Percentiles rank a stretch among this genome's conserved stretches.
These are phyloP conservation scores for Neobulgaria alba DNA, from an alignment of 2,329 filamentous ascomycete species.

Conservation along the genomic window DNA sequence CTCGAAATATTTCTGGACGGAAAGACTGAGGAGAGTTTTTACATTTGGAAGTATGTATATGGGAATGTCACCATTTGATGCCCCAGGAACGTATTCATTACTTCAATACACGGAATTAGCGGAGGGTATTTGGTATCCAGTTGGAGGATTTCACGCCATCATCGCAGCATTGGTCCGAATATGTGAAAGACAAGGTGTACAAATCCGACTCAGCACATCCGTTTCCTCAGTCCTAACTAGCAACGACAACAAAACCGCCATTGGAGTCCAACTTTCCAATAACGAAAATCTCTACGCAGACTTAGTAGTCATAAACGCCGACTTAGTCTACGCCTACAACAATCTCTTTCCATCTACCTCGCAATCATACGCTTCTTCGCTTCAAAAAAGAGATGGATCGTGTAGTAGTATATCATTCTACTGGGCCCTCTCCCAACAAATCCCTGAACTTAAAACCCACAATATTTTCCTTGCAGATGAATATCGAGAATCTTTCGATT, in stretches of 20 bases:
- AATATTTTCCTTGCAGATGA: constrained; percentile 72
- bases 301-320: constrained; percentile 62
- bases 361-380: constrained; percentile 30
- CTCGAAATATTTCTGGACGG: constrained; percentile 59
- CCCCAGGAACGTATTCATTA: constrained; percentile 64
- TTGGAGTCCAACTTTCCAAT: constrained; percentile 49
- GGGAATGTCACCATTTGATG: constrained; percentile 72
- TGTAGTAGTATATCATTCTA: constrained; percentile 73
- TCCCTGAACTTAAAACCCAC: constrained; percentile 58
- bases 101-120: constrained; percentile 68
- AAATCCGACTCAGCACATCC: constrained; percentile 51
- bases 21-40: constrained; percentile 60
- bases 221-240: constrained; percentile 48
- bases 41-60: constrained; percentile 79
- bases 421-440: constrained; percentile 54
- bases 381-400: constrained; percentile 45
- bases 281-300: constrained; percentile 55
- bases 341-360: constrained; percentile 44
- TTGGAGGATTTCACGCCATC: constrained; percentile 60
- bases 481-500: constrained; percentile 65
- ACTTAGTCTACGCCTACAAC: constrained; percentile 67
- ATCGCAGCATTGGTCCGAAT: constrained; percentile 56
- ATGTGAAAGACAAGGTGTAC: constrained; percentile 51
- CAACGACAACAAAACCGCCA: constrained; percentile 41
- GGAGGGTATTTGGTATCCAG: constrained; percentile 69